These are phyloP conservation scores for Pseudisothecium myosuroides DNA, from an alignment of 225 moss, liverwort and hornwort genomes.

Conservation along the genomic window DNA sequence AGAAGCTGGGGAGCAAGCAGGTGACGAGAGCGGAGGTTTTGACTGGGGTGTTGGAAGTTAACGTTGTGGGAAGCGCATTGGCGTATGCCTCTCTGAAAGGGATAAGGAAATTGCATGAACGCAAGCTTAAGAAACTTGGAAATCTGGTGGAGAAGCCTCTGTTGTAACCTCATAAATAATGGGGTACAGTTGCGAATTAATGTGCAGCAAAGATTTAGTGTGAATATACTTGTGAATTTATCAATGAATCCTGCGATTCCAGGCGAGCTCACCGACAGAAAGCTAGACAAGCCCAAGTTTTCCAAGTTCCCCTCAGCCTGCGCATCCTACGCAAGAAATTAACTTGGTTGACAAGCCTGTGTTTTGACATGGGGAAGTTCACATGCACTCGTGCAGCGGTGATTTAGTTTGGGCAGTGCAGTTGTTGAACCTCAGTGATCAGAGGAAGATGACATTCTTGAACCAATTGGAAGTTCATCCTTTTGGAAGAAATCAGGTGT, in stretches of 20 bases:
- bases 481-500: neutral
- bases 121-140: neutral
- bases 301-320: neutral
- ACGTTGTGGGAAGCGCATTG: neutral
- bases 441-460: neutral
- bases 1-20: neutral
- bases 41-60: neutral
- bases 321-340: neutral
- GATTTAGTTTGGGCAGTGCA: neutral
- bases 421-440: neutral
- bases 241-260: neutral
- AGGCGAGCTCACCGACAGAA: neutral
- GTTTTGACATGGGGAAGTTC: neutral
- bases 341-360: neutral
- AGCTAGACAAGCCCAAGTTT: neutral
- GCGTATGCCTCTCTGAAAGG: neutral
- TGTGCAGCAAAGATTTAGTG: neutral
- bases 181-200: neutral
- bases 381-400: neutral
- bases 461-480: neutral
- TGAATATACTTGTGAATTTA: neutral
- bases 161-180: neutral
- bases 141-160: neutral
- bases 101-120: neutral
- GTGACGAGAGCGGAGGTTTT: neutral